Evolutionary conservation across 179 eudicot species (phyloP), one percentile per base, ranked within the genome.

Genomic region (Amaranthus tricolor): DNA sequence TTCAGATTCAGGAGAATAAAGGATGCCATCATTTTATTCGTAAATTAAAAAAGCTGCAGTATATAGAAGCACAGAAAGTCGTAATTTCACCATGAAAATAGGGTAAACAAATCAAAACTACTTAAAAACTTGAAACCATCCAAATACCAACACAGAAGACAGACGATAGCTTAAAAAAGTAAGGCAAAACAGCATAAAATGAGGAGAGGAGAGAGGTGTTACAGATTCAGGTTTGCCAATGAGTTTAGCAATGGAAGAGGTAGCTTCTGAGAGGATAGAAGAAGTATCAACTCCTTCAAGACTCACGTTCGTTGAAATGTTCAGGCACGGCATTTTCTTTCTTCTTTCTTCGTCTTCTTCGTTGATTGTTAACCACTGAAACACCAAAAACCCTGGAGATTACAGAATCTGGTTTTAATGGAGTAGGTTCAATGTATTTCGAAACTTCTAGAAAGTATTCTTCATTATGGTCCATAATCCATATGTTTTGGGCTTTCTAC

Each of bases 241-340:
- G 74, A 85, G 76, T 44, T 56, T 49, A 60, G 88, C 85, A 59
- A 82, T 66, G 62, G 82, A 66, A 52, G 88, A 77, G 14, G 85
- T 77, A 48, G 88, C 86, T 56, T 85, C 88, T 14, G 88, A 70
- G 62, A 85, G 88, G 31, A 85, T 74, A 74, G 84, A 66, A 59
- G 88, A 85, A 62, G 88, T 85, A 79, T 85, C 85, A 40, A 85
- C 77, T 20, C 82, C 88, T 6, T 85, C 85, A 4, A 85, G 80
- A 76, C 63, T 82, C 69, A 80, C 88, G 59, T 85, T 85, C 55
- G 88, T 85, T 40, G 85, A 82, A 17, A 85, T 64, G 80, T 80
- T 82, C 9, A 85, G 78, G 78, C 88, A 85, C 70, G 88, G 85
- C 88, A 85, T 85, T 61, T 72, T 84, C 15, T 43, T 24, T 73